Base-by-base conservation (phyloP, 176 grass and related monocot species). In the Oryza meyeriana region DNA sequence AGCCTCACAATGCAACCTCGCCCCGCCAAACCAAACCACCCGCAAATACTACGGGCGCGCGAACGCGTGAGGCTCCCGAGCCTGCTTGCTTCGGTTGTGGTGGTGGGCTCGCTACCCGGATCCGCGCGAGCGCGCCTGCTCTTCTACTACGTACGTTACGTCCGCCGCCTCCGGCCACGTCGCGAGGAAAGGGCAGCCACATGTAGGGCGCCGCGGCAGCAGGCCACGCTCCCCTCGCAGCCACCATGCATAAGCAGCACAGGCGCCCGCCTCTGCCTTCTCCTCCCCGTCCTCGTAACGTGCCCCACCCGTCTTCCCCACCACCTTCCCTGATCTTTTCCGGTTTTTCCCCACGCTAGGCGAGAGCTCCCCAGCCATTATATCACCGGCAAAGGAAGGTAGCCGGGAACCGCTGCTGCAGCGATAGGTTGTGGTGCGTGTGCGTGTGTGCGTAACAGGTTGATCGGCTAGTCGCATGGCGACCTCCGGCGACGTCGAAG, bases 151-250 rank as follows among this genome's bases (percentile, higher is more conserved):
- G 22, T 58, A 59, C 55, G 48, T 52, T 52, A 52, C 48, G 48
- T 52, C 9, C 0, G 55, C 55, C 57, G 26, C 44, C 72, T 45
- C 78, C 74, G 78, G 69, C 83, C 74, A 90, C 83, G 84, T 86
- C 74, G 88, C 59, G 74, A 35, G 68, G 84, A 73, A 36, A 81
- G 61, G 74, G 74, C 79, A 86, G 48, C 88, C 88, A 86, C 88
- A 86, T 40, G 64, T 50, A 73, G n/a, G n/a, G 13, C 41, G 26
- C 12, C 25, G 63, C 8, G 12, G 71, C 50, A 14, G 66, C 78
- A 78, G 74, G 84, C 84, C 84, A 90, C 88, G 88, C 88, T 90
- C 79, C 84, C 68, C 30, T 78, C 83, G 67, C 79, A n/a, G 66
- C 73, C 79, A 86, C 88, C 88, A 83, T 90, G 50, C 50, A 55